Evolutionary conservation across 2,329 filamentous ascomycete species (phyloP), one percentile per base, ranked within the genome.

Genomic region (Nigrospora sphaerica): DNA sequence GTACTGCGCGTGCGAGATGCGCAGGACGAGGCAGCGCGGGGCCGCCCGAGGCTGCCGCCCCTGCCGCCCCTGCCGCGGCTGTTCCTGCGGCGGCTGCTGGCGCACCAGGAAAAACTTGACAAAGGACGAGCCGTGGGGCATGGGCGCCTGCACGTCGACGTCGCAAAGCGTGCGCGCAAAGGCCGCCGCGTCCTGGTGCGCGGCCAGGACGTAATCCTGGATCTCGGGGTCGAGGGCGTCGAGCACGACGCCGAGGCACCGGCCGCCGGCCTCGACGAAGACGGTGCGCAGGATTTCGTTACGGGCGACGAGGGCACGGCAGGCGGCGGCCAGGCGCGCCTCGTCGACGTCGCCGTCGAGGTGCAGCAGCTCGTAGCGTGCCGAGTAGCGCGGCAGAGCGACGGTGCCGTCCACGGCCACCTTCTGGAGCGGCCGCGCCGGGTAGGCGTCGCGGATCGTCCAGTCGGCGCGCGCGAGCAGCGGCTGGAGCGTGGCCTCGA

Each of bases 1-100:
- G 57, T 85, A 86, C 53, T 86, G 82, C 1, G 82, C 78, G 59
- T 86, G 83, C 0, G 81, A 85, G 46, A 86, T 74, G 46, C 82
- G 76, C 58, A 84, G 73, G 48, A 77, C 65, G 13, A 85, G 74
- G 41, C 65, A 71, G 32, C 64, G 68, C 31, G 58, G 52, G 32
- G 51, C 55, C 16, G 54, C 56, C 34, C 57, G 61, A 46, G 66
- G 66, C 14, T 4, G n/a, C 34, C 4, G 33, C 33, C 4, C 4
- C 10, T 4, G 16, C 28, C 12, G 38, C 14, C 12, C 16, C 12
- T 13, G 37, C 7, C 17, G 19, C 23, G 23, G 23, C 5, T 28
- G 5, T 9, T 28, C 6, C 23, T 28, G 6, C 23, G 23, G 5
- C 23, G 4, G 23, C 31, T n/a, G 16, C 17, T 42, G 40, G 46